Evolutionary conservation across 148 eudicot genomes (phyloP), one percentile per base, ranked within the genome.

Genomic region (Fagopyrum tataricum): DNA sequence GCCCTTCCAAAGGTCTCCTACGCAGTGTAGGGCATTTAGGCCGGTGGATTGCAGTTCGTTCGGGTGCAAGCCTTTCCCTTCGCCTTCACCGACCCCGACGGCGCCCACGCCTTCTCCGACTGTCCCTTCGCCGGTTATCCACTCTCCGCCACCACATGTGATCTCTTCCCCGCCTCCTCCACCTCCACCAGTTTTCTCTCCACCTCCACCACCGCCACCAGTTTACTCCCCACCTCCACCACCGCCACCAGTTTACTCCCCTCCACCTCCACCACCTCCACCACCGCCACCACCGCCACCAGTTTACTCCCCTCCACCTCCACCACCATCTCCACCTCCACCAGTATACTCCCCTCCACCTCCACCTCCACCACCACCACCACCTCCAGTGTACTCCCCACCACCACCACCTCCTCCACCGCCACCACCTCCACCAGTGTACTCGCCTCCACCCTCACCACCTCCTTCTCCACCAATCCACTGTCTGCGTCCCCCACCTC

Each of bases 11-110:
- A 74, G 91, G 52, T 82, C 88, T 10, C 77, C 76, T 0, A 59
- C 37, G 3, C 95, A 91, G 73, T 94, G 98, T 74, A 74, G 72
- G 8, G 47, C 75, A 4, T 76, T 81, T 4, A 76, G 77, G 61
- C 79, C 26, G 3, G 76, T 87, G n/a, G 82, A 90, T 74, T 93
- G 98, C 55, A 71, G 82, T 20, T 72, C 81, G 4, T 90, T 90
- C 61, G 81, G 74, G 69, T 93, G 98, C 0, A 82, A 84, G n/a
- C 66, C 79, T 43, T 70, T 67, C 5, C 47, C 77, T 0, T 74
- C 81, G 0, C 73, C 81, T 0, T 48, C 78, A 0, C 79, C 82
- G 53, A 49, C 72, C 39, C 18, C 26, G 0, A 37, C 51, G 0
- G 66, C 78, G 13, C 77, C 77, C 37, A 31, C 37, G 37, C 4